These are phyloP conservation scores for Dothistroma septosporum DNA, from an alignment of 2,329 filamentous ascomycete genomes.

Conservation along the genomic window DNA sequence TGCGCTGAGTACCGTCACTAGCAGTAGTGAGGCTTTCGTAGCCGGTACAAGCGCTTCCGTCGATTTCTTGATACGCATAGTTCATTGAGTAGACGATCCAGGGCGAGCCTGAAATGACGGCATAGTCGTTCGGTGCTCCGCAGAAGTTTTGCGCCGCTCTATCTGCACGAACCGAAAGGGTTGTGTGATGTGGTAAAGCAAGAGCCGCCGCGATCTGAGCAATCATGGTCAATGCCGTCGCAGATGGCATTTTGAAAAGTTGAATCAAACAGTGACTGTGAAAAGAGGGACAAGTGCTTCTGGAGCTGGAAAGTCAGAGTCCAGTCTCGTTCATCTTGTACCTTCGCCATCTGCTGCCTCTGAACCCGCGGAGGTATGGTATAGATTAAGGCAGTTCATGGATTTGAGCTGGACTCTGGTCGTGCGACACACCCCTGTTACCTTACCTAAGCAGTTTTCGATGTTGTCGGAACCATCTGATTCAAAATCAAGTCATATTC, in stretches of 20 bases:
- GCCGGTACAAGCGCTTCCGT: slow-evolving; percentile 40
- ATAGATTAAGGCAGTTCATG: not conserved
- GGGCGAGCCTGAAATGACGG: slow-evolving; percentile 38
- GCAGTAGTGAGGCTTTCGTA: slow-evolving; percentile 35
- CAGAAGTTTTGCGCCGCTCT: slow-evolving; percentile 10
- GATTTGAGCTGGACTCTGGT: not conserved
- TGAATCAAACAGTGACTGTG: not conserved
- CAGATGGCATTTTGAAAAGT: too few species aligned
- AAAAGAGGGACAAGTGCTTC: not conserved
- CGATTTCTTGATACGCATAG: slow-evolving; percentile 40
- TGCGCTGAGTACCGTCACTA: slow-evolving; percentile 33
- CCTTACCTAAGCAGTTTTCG: not conserved
- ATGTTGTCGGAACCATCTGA: not conserved
- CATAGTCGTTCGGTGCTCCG: slow-evolving; percentile 22
- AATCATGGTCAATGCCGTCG: not conserved
- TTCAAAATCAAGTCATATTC: not conserved
- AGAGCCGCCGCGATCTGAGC: not conserved
- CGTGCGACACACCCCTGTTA: not conserved
- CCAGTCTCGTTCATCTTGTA: too few species aligned
- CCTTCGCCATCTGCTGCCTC: not conserved
- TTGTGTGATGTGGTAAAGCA: not conserved
- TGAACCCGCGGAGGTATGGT: too few species aligned
- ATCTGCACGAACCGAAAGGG: not conserved
- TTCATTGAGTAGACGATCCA: slow-evolving; percentile 48
- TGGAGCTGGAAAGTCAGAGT: not conserved